Percentiles rank a stretch among this genome's conserved stretches.
These are phyloP conservation scores for Friedmanniomyces simplex DNA, from an alignment of 495 filamentous ascomycete species.

Conservation along the genomic window DNA sequence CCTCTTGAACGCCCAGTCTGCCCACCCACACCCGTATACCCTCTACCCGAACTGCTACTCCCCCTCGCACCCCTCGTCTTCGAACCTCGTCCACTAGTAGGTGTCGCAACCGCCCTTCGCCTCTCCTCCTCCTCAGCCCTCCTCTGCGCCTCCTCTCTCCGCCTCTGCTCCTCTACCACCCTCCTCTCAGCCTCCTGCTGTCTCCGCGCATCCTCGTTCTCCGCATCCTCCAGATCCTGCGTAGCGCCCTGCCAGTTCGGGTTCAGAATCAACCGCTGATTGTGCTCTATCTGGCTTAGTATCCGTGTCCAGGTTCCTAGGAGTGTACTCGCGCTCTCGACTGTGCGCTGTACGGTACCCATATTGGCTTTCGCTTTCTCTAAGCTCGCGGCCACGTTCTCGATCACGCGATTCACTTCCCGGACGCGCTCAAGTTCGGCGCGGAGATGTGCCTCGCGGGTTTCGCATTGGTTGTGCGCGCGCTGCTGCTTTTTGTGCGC, in stretches of 20 bases:
- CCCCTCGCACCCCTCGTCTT: constrained; percentile 37
- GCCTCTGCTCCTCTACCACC: constrained; percentile 61
- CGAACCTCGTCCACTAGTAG: constrained; percentile 28
- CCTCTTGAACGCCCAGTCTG: constrained; percentile 33
- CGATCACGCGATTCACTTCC: constrained; percentile 77
- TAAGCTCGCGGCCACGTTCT: constrained; percentile 68
- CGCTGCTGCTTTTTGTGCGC: constrained; percentile 38
- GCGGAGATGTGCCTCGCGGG: constrained; percentile 60
- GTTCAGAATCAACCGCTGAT: constrained; percentile 81
- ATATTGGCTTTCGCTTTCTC: constrained; percentile 81
- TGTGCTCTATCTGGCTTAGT: constrained; percentile 92
- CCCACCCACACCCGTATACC: constrained; percentile 39
- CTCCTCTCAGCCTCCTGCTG: constrained; percentile 66
- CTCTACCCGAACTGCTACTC: constrained; percentile 31
- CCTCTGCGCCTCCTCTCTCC: constrained; percentile 57
- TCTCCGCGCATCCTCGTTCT: constrained; percentile 60
- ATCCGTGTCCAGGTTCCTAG: constrained; percentile 94
- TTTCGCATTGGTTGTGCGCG: constrained; percentile 36
- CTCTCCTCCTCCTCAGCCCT: constrained; percentile 66
- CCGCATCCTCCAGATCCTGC: constrained; percentile 70
- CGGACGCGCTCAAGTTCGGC: constrained; percentile 73
- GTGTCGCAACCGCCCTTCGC: constrained; percentile 38
- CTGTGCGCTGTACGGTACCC: constrained; percentile 80
- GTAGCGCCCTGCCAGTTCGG: constrained; percentile 81
- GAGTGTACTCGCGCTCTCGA: constrained; percentile 81